Evolutionary conservation across 225 moss, liverwort and hornwort species (phyloP), one percentile per base, ranked within the genome.

Genomic region (Physcomitrellopsis africana): DNA sequence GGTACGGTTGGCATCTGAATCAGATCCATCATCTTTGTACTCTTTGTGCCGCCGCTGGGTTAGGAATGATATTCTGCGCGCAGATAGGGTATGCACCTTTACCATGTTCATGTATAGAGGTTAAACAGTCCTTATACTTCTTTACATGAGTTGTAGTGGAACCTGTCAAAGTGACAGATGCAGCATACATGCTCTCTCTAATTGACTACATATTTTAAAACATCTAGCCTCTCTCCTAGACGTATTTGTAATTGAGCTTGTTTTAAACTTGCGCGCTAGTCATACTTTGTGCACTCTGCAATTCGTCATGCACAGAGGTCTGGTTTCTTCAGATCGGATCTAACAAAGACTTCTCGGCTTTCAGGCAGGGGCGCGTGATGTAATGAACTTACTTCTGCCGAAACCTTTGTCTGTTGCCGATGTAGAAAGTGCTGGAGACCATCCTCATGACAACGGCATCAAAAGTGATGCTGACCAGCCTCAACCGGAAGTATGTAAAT

Each of bases 21-120:
- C 79, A 27, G 94, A 96, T 86, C 64, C 84, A 67, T 88, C 90
- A 5, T 88, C 94, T 62, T 74, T 96, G 29, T 96, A 96, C 69
- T 85, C 96, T 56, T 80, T 96, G 20, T 94, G 92, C 60, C 96
- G 96, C 56, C 96, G 96, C 29, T 96, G 96, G 96, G 86, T 96
- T 63, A 85, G 94, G 69, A 96, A 94, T 57, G 96, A 96, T 77
- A 51, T 87, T 48, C 86, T 81, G 2, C 84, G 88, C 60, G 78
- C 81, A 58, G 96, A 96, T 67, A 91, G 92, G 87, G 96, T 96
- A 74, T 83, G 81, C 49, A n/a, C 37, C 59, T 68, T 37, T 59
- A 12, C 62, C 27, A 56, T 74, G 19, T 57, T 66, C 67, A 10
- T 70, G 47, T 20, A 24, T 57, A 10, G 47, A 60, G 41, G 47